Base-by-base conservation (phyloP, 306 rosid species). In the Vachellia collinsii region DNA sequence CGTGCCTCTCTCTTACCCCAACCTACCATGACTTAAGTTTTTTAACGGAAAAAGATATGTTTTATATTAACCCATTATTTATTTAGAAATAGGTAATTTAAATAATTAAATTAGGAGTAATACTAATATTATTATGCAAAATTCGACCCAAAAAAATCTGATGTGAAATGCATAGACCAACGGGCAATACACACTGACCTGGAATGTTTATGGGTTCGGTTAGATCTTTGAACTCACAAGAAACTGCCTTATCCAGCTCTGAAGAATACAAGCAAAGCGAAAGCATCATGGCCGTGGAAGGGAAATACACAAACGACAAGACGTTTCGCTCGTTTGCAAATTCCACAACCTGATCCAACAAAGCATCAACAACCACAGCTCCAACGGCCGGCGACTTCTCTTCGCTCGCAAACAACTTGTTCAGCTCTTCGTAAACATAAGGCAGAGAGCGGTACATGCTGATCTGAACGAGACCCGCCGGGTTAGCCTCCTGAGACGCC, bases 271-370 rank as follows among this genome's bases (percentile, higher is more conserved):
- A 39, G 64, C 84, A 83, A 0, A 87, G 72, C 6, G 89, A 83
- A 10, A 87, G 76, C 50, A 76, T 66, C 85, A 78, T 83, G 14
- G 85, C 79, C 5, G 89, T 77, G 7, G 85, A 81, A n/a, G 89
- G 89, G 29, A 77, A 83, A 70, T 80, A 87, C 13, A 81, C 4
- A n/a, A 74, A 87, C 3, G 82, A 54, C 54, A 58, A 70, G 38
- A 78, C 11, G 7, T 83, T 47, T 4, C 56, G 71, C 4, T 81
- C 83, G 16, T 76, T 84, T 0, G 83, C 79, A 56, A 83, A 72
- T 42, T 75, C 66, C 4, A 81, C 29, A 20, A 44, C 85, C 11
- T 81, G 70, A 0, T 77, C 58, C 25, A 81, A 78, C 12, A 87
- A 75, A 37, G 82, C 80, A 58, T 87, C 89, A 11, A 54, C 41